These are phyloP conservation scores for Juncus inflexus DNA, from an alignment of 176 grass and related monocot genomes.

Conservation along the genomic window DNA sequence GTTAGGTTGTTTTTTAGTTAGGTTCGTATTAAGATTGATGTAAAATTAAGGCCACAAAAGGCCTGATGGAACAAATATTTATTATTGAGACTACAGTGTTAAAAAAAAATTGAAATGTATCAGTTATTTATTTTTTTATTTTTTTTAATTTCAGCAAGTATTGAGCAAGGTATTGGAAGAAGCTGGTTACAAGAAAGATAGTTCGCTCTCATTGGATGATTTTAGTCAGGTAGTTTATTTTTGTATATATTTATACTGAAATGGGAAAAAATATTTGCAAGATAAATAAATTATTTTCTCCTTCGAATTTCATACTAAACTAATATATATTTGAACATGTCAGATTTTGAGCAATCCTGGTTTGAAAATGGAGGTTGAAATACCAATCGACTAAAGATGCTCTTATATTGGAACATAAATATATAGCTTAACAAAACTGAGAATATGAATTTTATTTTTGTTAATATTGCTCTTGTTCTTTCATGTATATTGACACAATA, in stretches of 20 bases:
- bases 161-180: conserved; percentile 61
- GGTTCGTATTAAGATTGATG: no score
- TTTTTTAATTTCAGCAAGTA: conserved; percentile 47
- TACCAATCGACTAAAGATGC: conserved; percentile 45
- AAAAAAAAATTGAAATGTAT: background rate
- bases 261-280: background rate
- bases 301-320: conserved; percentile 21
- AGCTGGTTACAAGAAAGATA: conserved; percentile 61
- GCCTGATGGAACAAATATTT: no score
- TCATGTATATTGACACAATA: background rate
- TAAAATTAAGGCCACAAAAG: no score
- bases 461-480: conserved; percentile 16
- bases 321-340: background rate
- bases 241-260: background rate
- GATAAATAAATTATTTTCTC: background rate
- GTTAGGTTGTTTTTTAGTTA: no score
- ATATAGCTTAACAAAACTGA: conserved; percentile 11
- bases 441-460: conserved; percentile 16
- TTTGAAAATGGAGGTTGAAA: conserved; percentile 65
- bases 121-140: background rate
- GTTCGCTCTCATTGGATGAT: conserved; percentile 52
- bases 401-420: background rate
- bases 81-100: no score
- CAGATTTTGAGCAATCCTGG: conserved; percentile 37
- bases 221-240: conserved; percentile 51